Conservation (phyloP, 495 filamentous ascomycete species). For the Cladorrhinum samala region DNA sequence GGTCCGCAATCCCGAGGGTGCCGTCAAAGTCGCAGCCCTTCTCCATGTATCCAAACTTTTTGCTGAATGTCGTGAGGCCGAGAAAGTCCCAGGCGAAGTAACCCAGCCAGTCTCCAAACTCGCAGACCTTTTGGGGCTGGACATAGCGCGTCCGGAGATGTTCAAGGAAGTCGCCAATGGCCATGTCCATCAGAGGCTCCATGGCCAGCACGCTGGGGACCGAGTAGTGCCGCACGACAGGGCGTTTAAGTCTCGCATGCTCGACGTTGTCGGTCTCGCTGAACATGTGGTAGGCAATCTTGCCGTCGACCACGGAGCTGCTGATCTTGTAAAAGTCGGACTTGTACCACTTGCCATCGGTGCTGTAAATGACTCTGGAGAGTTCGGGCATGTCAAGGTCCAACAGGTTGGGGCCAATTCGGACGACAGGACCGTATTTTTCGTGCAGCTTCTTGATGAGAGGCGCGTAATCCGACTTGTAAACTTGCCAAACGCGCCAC, state of each 20-base stretch:
- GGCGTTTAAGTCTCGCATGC: constrained; percentile 32
- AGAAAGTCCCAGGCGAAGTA: constrained; percentile 39
- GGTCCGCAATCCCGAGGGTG: constrained; percentile 17
- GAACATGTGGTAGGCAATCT: constrained; percentile 35
- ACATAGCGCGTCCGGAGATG: constrained; percentile 27
- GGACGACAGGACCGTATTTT: constrained; percentile 33
- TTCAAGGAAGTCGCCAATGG: constrained; percentile 24
- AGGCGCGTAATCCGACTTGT: constrained; percentile 18
- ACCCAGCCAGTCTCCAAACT: constrained; percentile 24
- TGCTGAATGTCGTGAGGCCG: constrained; percentile 38
- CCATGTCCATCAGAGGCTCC: constrained; percentile 29
- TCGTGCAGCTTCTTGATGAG: constrained; percentile 29
- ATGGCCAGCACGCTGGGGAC: constrained; percentile 28
- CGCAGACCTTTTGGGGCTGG: constrained; percentile 6
- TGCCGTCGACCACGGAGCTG: constrained; percentile 30
- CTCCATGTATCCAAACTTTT: constrained; percentile 25
- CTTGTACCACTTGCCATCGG: constrained; percentile 24
- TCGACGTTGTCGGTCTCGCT: constrained; percentile 25
- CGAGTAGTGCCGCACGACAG: constrained; percentile 33
- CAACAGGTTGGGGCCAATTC: constrained; percentile 32
- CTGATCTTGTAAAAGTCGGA: constrained; percentile 39
- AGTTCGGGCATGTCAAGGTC: constrained; percentile 27
- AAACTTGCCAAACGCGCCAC: constrained; percentile 24
- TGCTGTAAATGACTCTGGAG: constrained; percentile 18
- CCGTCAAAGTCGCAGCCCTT: constrained; percentile 22